Evolutionary conservation across 2,329 filamentous ascomycete species (phyloP).

Genomic region (Sporothrix globosa): DNA sequence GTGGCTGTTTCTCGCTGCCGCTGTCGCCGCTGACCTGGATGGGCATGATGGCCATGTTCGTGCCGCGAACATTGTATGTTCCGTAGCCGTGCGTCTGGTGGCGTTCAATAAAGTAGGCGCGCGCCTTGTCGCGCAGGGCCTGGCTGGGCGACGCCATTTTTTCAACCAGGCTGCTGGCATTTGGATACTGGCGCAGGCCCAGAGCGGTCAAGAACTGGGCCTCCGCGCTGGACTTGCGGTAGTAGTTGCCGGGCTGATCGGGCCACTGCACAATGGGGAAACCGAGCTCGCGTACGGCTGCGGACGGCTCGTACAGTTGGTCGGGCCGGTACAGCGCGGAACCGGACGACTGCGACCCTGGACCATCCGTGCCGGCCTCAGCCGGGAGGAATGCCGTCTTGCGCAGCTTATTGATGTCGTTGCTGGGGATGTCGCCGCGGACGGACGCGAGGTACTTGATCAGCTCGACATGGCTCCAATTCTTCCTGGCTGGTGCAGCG

Average conservation of each 20-base stretch:
- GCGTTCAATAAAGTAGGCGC: conserved; percentile 81
- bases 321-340: conserved; percentile 68
- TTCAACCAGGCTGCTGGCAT: conserved; percentile 72
- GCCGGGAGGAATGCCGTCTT: conserved; percentile 81
- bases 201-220: conserved; percentile 72
- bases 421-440: conserved; percentile 79
- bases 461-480: conserved; percentile 92
- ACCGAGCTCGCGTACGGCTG: conserved; percentile 67
- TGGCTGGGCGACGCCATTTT: conserved; percentile 70
- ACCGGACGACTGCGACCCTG: conserved; percentile 58
- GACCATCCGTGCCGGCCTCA: conserved; percentile 62
- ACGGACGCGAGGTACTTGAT: conserved; percentile 95
- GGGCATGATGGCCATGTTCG: conserved; percentile 68
- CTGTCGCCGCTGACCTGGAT: conserved; percentile 59
- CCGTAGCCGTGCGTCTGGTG: conserved; percentile 78
- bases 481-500: conserved; percentile 44
- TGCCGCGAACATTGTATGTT: conserved; percentile 60
- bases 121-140: conserved; percentile 65
- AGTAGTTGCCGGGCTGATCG: conserved; percentile 64
- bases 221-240: conserved; percentile 69
- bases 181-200: conserved; percentile 73
- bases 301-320: conserved; percentile 80
- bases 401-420: conserved; percentile 77
- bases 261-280: conserved; percentile 85
- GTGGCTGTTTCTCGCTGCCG: conserved; percentile 43